A percentile compares a stretch with the other conserved stretches of the same genome.
phyloP scores from a whole-genome alignment of 2,329 filamentous ascomycete species.

The Sporothrix variecibatus region DNA sequence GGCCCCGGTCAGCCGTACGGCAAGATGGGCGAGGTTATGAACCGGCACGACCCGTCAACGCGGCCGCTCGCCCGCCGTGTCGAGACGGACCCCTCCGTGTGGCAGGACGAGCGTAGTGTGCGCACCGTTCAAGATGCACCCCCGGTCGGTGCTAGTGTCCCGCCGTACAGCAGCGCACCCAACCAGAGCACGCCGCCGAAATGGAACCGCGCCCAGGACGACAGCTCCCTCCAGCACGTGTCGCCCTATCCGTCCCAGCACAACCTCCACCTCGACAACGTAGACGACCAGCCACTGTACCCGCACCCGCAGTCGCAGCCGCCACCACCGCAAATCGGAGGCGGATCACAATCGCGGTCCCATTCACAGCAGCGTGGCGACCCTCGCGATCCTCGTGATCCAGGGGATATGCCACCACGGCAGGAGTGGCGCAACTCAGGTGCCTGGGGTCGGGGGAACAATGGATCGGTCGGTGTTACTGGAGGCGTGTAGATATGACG shows the following conservation, averaged over 20 bases:
- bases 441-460: constrained; percentile 52
- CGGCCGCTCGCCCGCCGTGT: constrained; percentile 63
- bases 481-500: constrained; percentile 43
- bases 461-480: constrained; percentile 51
- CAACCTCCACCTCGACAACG: constrained; percentile 50
- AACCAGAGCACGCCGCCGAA: constrained; percentile 53
- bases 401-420: constrained; percentile 39
- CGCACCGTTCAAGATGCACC: constrained; percentile 70
- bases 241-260: constrained; percentile 45
- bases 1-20: constrained; percentile 59
- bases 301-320: constrained; percentile 28
- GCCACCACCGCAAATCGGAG: background rate
- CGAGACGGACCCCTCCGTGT: constrained; percentile 82
- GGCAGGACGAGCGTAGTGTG: constrained; percentile 82
- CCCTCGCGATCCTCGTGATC: background rate
- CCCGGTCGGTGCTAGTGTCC: constrained; percentile 29
- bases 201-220: constrained; percentile 48
- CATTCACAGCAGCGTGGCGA: constrained; percentile 27
- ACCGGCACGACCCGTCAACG: constrained; percentile 59
- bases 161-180: constrained; percentile 33
- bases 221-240: constrained; percentile 42
- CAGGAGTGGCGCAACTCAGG: constrained; percentile 61
- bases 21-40: constrained; percentile 59
- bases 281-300: constrained; percentile 44
- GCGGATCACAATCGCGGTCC: background rate